Conservation (phyloP, 75 land plant genomes). For the Sequoiadendron giganteum region DNA sequence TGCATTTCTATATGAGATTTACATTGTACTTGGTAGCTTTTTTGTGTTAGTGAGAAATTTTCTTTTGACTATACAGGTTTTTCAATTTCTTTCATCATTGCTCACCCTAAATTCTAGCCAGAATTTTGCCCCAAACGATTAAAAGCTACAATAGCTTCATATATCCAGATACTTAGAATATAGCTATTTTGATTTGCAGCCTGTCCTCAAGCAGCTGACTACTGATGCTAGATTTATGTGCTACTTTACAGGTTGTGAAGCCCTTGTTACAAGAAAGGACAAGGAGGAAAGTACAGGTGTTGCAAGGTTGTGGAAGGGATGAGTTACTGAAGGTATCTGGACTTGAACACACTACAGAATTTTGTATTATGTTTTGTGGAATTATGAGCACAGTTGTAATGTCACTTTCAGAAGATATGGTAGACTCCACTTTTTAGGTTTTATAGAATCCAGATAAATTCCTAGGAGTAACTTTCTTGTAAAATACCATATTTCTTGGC, state of each 20-base stretch:
- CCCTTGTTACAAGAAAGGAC: conserved; percentile 79
- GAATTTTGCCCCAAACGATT: not conserved
- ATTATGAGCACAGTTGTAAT: not conserved
- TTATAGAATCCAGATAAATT: not conserved
- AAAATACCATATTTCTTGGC: not conserved
- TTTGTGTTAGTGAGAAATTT: not conserved
- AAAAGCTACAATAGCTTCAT: not conserved
- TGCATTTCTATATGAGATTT: not conserved
- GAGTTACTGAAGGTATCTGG: conserved; percentile 70
- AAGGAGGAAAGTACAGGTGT: conserved; percentile 58
- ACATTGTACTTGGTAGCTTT: not conserved
- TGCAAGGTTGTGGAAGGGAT: conserved; percentile 64
- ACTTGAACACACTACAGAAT: not conserved
- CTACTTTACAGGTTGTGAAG: conserved; percentile 52
- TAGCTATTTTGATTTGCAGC: not conserved
- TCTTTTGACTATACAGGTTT: not conserved
- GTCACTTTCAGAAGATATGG: not conserved
- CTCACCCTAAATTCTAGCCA: not conserved
- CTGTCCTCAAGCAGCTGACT: not conserved
- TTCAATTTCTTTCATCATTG: not conserved
- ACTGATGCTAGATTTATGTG: not conserved
- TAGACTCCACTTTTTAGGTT: not conserved
- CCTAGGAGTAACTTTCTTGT: not conserved
- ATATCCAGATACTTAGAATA: not conserved
- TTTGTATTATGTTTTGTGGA: not conserved